Evolutionary conservation across 2,329 filamentous ascomycete species (phyloP).

Genomic region (Exophiala sideris): DNA sequence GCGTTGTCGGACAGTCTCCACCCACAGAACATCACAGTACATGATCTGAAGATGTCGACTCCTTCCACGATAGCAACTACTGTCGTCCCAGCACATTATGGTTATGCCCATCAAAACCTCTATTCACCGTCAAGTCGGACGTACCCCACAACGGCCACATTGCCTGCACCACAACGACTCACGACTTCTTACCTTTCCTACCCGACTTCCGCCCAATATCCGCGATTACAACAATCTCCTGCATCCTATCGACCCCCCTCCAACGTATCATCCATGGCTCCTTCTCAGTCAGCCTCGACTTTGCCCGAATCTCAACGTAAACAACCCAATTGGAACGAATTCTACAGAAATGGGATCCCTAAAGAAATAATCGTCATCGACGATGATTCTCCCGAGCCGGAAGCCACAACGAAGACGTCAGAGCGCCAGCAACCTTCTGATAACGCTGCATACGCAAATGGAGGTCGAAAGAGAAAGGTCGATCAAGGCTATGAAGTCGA

Average conservation of each 20-base stretch:
- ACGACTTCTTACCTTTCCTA: constrained; percentile 42
- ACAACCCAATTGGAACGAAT: constrained; percentile 72
- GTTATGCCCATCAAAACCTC: constrained; percentile 55
- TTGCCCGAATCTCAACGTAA: constrained; percentile 41
- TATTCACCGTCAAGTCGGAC: constrained; percentile 52
- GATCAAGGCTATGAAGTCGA: constrained; percentile 67
- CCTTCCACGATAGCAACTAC: constrained; percentile 70
- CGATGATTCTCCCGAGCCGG: constrained; percentile 60
- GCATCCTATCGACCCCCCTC: constrained; percentile 35
- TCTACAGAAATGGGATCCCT: constrained; percentile 78
- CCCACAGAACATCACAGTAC: constrained; percentile 3
- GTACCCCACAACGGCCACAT: constrained; percentile 49
- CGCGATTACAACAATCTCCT: constrained; percentile 24
- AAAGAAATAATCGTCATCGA: constrained; percentile 84
- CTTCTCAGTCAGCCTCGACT: constrained; percentile 39
- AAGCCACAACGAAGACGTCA: constrained; percentile 30
- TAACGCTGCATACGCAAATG: constrained; percentile 24
- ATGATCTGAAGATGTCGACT: constrained; percentile 64
- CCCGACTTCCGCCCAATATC: constrained; percentile 34
- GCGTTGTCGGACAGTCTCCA: constrained; percentile 21
- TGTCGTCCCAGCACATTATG: constrained; percentile 67
- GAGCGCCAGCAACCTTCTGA: constrained; percentile 29
- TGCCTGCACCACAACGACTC: constrained; percentile 40
- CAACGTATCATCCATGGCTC: constrained; percentile 36
- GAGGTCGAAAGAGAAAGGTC: constrained; percentile 66